phyloP scores from a whole-genome alignment of 2,329 filamentous ascomycete species.

The Aphanoascus verrucosus region DNA sequence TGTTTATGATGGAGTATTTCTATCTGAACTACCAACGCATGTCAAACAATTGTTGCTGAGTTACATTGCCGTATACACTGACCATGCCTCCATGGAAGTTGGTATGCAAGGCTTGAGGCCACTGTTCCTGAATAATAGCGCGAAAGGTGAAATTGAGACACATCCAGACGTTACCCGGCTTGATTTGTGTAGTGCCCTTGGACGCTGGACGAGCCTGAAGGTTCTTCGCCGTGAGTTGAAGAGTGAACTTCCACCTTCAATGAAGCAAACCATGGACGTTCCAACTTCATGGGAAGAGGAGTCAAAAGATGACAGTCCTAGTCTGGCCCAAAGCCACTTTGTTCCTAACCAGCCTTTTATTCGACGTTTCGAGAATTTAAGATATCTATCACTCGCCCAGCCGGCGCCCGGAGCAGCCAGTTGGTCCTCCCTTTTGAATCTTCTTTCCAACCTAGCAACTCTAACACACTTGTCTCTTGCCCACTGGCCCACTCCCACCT shows the following conservation, averaged over 20 bases:
- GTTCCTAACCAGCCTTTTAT: slow-evolving; percentile 20
- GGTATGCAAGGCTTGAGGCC: slow-evolving; percentile 39
- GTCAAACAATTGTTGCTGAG: slow-evolving; percentile 46
- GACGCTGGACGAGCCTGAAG: slow-evolving; percentile 39
- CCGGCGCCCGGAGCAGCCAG: slow-evolving; percentile 35
- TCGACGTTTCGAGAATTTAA: slow-evolving; percentile 43
- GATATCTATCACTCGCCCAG: slow-evolving; percentile 48
- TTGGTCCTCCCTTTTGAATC: slow-evolving; percentile 46
- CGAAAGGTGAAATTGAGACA: slow-evolving; percentile 15
- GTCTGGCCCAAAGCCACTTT: background rate
- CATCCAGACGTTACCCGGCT: slow-evolving; percentile 40
- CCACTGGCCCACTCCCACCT: slow-evolving; percentile 49
- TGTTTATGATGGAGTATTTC: slow-evolving; percentile 46
- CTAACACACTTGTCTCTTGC: slow-evolving; percentile 53
- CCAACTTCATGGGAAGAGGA: slow-evolving; percentile 36
- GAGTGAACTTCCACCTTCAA: slow-evolving; percentile 15
- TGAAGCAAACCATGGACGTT: slow-evolving; percentile 12
- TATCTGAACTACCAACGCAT: slow-evolving; percentile 42
- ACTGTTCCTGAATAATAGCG: slow-evolving; percentile 33
- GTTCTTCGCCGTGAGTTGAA: slow-evolving; percentile 39
- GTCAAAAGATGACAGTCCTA: slow-evolving; percentile 1
- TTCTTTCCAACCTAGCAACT: slow-evolving; percentile 45
- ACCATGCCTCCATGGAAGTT: slow-evolving; percentile 31
- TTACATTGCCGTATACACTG: slow-evolving; percentile 45
- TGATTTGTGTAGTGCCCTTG: slow-evolving; percentile 44